These are phyloP conservation scores for Monosporascus sp. DNA, from an alignment of 2,329 filamentous ascomycete species.

Conservation along the genomic window DNA sequence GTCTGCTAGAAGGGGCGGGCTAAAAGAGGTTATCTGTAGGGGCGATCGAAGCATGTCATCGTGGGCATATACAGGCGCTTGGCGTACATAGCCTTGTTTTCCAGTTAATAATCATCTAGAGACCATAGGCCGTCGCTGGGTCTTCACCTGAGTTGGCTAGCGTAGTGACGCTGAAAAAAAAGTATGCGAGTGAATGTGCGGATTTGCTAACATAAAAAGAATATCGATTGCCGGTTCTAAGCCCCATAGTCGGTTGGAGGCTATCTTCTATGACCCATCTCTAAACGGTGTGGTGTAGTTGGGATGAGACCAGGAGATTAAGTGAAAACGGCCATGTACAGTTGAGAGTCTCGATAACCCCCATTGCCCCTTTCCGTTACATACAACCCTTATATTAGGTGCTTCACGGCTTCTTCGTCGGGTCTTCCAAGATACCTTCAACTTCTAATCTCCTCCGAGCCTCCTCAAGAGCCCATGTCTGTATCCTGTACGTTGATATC, in stretches of 20 bases:
- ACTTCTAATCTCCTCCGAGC: conserved; percentile 90
- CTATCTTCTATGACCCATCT: conserved; percentile 1
- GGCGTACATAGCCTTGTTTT: conserved; percentile 3
- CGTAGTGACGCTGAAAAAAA: background rate
- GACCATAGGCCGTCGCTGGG: background rate
- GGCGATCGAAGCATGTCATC: background rate
- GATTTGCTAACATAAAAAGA: background rate
- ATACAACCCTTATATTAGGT: background rate
- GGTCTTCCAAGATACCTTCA: conserved; percentile 88
- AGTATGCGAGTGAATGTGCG: background rate
- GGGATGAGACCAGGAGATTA: background rate
- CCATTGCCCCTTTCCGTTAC: background rate
- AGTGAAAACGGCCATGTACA: background rate
- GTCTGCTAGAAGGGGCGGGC: conserved; percentile 24
- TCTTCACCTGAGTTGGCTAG: background rate
- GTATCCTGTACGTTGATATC: conserved; percentile 62
- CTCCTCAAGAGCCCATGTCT: conserved; percentile 98
- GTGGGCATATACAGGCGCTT: conserved; percentile 1
- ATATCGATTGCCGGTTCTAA: background rate
- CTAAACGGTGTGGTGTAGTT: background rate
- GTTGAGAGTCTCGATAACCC: background rate
- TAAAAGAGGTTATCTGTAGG: background rate
- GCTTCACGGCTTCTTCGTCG: conserved; percentile 46
- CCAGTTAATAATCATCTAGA: background rate
- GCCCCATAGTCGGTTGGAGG: background rate